These are phyloP conservation scores for Ceratocystis diversiconidia DNA, from an alignment of 2,329 filamentous ascomycete species.

Conservation along the genomic window DNA sequence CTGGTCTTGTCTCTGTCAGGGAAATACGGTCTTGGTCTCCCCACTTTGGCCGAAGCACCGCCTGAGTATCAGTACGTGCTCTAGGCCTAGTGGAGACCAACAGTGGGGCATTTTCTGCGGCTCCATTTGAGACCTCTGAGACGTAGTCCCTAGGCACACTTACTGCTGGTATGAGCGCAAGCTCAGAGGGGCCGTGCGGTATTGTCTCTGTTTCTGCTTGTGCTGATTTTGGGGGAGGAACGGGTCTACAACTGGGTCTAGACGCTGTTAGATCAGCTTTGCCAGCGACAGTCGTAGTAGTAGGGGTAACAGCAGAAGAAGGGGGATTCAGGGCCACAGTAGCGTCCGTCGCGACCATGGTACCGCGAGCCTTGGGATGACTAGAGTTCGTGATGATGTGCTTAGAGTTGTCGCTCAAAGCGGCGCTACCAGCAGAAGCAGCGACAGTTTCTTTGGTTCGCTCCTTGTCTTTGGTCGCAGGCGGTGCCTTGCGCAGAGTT, in stretches of 20 bases:
- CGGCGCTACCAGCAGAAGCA: neutral
- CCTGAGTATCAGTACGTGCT: conserved; percentile 4
- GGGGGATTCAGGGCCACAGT: neutral
- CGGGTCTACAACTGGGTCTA: neutral
- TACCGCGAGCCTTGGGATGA: neutral
- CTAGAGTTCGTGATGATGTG: neutral
- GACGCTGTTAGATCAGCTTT: neutral
- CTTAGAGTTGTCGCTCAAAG: neutral
- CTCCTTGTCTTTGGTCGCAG: neutral
- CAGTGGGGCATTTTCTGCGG: neutral
- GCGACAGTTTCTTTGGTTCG: neutral
- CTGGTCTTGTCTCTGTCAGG: neutral
- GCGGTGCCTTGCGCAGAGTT: conserved; percentile 12
- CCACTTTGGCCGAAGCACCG: conserved; percentile 2
- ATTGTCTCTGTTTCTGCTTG: conserved; percentile 15
- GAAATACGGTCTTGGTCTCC: neutral
- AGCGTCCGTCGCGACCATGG: neutral
- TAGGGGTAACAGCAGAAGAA: neutral
- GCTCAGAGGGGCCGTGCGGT: conserved; percentile 14
- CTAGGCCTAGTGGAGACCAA: neutral
- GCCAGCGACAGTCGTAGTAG: neutral
- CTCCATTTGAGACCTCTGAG: neutral
- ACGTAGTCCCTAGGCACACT: neutral
- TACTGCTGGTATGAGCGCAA: neutral
- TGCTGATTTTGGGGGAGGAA: neutral